These are phyloP conservation scores for Viridothelium virens DNA, from an alignment of 495 filamentous ascomycete genomes.

Conservation along the genomic window DNA sequence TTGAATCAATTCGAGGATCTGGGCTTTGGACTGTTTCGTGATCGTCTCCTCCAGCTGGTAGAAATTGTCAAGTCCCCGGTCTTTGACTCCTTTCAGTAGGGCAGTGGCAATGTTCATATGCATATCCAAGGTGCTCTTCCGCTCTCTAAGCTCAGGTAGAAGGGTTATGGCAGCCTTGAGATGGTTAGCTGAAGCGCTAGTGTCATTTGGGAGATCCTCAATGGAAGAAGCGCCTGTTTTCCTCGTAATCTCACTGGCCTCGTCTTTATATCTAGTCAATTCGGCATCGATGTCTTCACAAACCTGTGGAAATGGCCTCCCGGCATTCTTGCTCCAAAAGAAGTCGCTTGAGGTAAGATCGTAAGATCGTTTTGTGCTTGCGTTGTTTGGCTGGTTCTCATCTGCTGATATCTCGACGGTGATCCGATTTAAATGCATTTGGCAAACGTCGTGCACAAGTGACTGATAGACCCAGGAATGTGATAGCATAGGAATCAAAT, in stretches of 20 bases:
- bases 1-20: constrained; percentile 81
- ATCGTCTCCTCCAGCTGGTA: constrained; percentile 94
- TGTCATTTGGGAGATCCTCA: constrained; percentile 88
- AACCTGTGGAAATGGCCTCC: constrained; percentile 88
- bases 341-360: constrained; percentile 88
- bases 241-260: constrained; percentile 87
- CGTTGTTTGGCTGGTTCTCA: constrained; percentile 61
- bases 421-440: constrained; percentile 93
- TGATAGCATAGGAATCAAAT: constrained; percentile 95
- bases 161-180: constrained; percentile 91
- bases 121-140: constrained; percentile 89
- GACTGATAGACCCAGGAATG: constrained; percentile 99
- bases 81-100: constrained; percentile 80
- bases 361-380: constrained; percentile 72
- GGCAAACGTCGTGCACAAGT: constrained; percentile 86
- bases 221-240: constrained; percentile 90
- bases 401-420: constrained; percentile 78
- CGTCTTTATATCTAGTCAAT: constrained; percentile 88
- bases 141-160: constrained; percentile 82
- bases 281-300: constrained; percentile 93
- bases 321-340: constrained; percentile 95
- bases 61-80: constrained; percentile 89
- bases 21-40: constrained; percentile 81
- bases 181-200: constrained; percentile 80
- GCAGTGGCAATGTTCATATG: constrained; percentile 98